Base-by-base conservation (phyloP, 345 rosid species). In the Geranium rotundifolium region DNA sequence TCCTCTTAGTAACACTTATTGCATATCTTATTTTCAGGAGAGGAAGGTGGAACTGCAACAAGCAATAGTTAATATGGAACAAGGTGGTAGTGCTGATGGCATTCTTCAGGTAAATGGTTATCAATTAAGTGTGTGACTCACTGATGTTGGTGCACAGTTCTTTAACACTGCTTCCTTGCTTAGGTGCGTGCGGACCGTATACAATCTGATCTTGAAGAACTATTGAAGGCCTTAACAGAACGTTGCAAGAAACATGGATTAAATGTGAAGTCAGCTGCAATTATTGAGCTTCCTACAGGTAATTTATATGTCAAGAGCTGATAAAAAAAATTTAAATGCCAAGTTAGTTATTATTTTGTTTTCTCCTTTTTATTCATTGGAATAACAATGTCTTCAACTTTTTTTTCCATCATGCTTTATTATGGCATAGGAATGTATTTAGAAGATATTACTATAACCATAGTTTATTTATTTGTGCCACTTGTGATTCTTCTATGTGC, bases 131-230 rank as follows among this genome's bases (percentile, higher is more conserved):
- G 46, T 52, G 49, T 37, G 50, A 60, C 56, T 66, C 30, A 31
- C 27, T 60, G 58, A 59, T 60, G 67, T 52, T 5, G 30, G 8
- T 68, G 29, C 56, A 65, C 57, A 37, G 19, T 29, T 20, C 59
- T 67, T 62, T 68, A 54, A 54, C 20, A 52, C 77, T 69, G 56
- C 7, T 67, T 71, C 23, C 65, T 68, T 67, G 64, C 67, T 29
- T 73, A 93, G 99, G 99, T 90, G 63, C 97, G 92, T 61, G 96
- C 97, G 66, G 98, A 93, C 74, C 87, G 95, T 46, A 83, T 90
- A 75, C 97, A 93, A 72, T 90, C 96, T 68, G 91, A 93, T 82
- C 81, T 93, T 56, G 99, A 90, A 74, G 99, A 86, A 77, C 79
- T 93, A 65, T 60, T 88, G 80, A 90, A 82, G 82, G 95, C 79